Conservation (phyloP, 768 basidiomycete genomes). For the Amanita molliuscula region DNA sequence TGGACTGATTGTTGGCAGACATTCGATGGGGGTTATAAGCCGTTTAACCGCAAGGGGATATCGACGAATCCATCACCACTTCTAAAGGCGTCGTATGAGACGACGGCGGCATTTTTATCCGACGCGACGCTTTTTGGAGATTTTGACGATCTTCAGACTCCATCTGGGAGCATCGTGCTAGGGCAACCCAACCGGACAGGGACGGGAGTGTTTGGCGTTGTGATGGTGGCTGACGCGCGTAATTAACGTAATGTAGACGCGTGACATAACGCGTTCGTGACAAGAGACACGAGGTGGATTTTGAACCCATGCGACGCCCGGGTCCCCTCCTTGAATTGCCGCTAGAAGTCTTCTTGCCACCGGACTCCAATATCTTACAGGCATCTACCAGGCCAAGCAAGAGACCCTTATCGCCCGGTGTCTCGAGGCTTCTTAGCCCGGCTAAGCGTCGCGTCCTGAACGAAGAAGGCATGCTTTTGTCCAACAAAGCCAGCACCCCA, state of each 20-base stretch:
- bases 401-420: conserved; percentile 52
- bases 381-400: conserved; percentile 33
- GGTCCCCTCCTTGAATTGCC: conserved; percentile 57
- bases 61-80: conserved; percentile 90
- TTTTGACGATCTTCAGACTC: conserved; percentile 85
- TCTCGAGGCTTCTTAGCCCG: conserved; percentile 40
- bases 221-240: conserved; percentile 35
- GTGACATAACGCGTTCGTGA: conserved; percentile 28
- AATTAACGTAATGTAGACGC: conserved; percentile 14
- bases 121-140: conserved; percentile 93
- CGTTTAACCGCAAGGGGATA: conserved; percentile 95
- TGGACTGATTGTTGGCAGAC: conserved; percentile 42
- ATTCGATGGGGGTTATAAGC: conserved; percentile 95
- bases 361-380: conserved; percentile 18
- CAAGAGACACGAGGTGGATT: conserved; percentile 9
- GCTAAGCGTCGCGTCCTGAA: conserved; percentile 59
- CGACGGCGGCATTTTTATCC: conserved; percentile 86
- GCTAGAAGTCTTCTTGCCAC: conserved; percentile 40
- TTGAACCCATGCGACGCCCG: conserved; percentile 23
- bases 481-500: conserved; percentile 27
- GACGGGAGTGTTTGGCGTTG: conserved; percentile 91
- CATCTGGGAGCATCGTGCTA: conserved; percentile 86
- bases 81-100: conserved; percentile 96
- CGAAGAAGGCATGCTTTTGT: conserved; percentile 37
- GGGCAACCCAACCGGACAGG: conserved; percentile 84